Conservation (phyloP, 352 stramenopile species). For the Pythium folliculosum region DNA sequence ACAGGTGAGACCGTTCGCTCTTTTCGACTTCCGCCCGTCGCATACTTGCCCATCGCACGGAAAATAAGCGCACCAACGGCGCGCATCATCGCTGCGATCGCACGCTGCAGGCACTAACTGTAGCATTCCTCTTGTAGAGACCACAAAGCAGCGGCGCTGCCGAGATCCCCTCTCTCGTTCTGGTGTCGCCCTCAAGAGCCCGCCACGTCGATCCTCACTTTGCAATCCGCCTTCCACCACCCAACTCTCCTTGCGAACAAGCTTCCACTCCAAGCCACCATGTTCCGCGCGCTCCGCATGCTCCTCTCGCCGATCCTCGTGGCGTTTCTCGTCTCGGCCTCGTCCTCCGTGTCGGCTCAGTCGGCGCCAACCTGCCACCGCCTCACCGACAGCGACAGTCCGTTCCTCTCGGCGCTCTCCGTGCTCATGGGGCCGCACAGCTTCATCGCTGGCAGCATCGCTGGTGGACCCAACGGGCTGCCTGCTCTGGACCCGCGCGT, state of each 20-base stretch:
- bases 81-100: not conserved
- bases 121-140: not conserved
- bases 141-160: no score
- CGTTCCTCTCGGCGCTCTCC: conserved; percentile 8
- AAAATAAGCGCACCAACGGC: not conserved
- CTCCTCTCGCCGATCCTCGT: conserved; percentile 10
- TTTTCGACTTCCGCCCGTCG: not conserved
- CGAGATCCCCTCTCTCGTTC: not conserved
- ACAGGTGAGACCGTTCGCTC: not conserved
- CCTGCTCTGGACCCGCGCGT: not conserved
- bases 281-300: conserved; percentile 13
- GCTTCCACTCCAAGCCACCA: not conserved
- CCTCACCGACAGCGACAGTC: conserved; percentile 12
- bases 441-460: not conserved
- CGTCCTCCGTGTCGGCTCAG: not conserved
- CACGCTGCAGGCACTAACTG: not conserved
- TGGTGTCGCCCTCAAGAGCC: not conserved
- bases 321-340: conserved; percentile 4
- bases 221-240: conserved; percentile 2
- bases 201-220: conserved; percentile 1
- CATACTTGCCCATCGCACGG: not conserved
- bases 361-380: not conserved
- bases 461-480: not conserved
- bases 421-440: conserved; percentile 1
- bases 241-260: not conserved